Base-by-base conservation (phyloP, 768 basidiomycete genomes). In the Termitomyces heimii region DNA sequence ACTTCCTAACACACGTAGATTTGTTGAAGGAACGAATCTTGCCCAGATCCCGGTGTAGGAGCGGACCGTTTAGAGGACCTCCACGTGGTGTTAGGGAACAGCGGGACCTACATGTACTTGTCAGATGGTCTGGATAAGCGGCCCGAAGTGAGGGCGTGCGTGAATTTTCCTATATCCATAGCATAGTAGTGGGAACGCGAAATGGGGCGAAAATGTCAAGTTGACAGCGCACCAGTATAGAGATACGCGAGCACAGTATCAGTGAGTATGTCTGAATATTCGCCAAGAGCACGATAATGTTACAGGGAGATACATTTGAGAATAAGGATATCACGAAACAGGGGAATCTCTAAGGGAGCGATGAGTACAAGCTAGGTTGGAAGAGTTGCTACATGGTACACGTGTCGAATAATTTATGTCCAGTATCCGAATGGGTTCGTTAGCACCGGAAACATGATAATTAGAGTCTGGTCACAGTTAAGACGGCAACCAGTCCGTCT, bases 401-500 rank as follows among this genome's bases (percentile, higher is more conserved):
- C 54, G 45, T 20, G 43, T 43, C 7, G 24, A 56, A 57, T 57
- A 60, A 60, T 2, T 56, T 57, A 54, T 18, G 55, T 54, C 57
- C 40, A 22, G 28, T 40, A 14, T 7, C 43, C 9, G 24, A 5
- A 31, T 31, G 18, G 37, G 39, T n/a, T 53, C 39, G 31, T 59
- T 9, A 40, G 9, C 20, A 6, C 12, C 12, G 20, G 40, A 20
- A 29, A 35, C 20, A 2, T 4, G n/a, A 20, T 24, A 18, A 14
- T 54, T 5, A 54, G 6, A 48, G 55, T 42, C 63, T 60, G 12
- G 64, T 61, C 48, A 92, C 84, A 5, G 86, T 92, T 42, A 93
- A 74, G 31, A 94, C 72, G n/a, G 92, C 92, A 18, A 92, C 80
- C 28, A 79, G 79, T 7, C 92, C 92, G 65, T 94, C 92, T 67